These are phyloP conservation scores for Skeletonema costatum DNA, from an alignment of 108 stramenopile species.

Conservation along the genomic window DNA sequence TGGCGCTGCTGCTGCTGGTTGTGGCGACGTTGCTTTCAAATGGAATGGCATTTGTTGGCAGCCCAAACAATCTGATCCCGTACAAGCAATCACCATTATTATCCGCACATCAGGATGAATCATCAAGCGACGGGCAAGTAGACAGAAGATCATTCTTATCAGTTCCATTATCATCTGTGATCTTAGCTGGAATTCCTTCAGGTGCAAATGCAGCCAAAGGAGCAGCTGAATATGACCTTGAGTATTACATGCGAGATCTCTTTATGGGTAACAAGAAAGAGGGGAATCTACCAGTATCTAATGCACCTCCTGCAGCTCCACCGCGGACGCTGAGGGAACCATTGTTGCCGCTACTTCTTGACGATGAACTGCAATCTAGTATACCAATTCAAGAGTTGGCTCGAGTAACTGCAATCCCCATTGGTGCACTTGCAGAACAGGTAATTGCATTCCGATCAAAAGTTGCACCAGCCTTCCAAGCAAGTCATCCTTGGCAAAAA, in stretches of 20 bases:
- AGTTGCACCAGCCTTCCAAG: conserved; percentile 51
- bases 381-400: conserved; percentile 46
- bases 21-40: background rate
- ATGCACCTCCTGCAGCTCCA: conserved; percentile 48
- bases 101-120: background rate
- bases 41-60: background rate
- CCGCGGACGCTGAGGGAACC: conserved; percentile 56
- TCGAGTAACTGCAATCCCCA: conserved; percentile 15
- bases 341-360: conserved; percentile 55
- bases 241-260: conserved; percentile 82
- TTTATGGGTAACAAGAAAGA: conserved; percentile 72
- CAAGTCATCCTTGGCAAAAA: conserved; percentile 59
- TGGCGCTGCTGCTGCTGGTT: background rate
- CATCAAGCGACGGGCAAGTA: background rate
- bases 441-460: conserved; percentile 37
- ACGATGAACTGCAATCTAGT: conserved; percentile 42
- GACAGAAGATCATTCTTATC: background rate
- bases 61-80: background rate
- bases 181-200: conserved; percentile 3
- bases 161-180: background rate
- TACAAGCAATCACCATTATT: background rate
- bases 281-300: conserved; percentile 64
- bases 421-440: conserved; percentile 13
- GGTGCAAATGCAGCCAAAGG: conserved; percentile 63
- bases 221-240: conserved; percentile 85